Percentiles rank a stretch among this genome's conserved stretches.
Evolutionary conservation across 805 yeast species (phyloP).

Genomic region (Diddensiella santjacobensis): DNA sequence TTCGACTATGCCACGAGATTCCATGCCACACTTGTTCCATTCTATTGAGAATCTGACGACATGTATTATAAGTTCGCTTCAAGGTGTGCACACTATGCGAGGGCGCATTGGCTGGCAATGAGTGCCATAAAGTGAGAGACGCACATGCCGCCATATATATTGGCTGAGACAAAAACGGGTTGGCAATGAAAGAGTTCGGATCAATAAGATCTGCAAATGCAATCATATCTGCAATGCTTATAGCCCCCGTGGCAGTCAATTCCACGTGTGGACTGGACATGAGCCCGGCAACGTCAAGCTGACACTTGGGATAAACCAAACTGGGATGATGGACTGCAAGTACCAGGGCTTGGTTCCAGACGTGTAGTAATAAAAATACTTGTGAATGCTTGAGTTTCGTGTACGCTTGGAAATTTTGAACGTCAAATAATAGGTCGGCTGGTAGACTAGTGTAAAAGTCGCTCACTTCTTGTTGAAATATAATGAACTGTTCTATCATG

Average conservation of each 20-base stretch:
- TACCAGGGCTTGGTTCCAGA: slow-evolving; percentile 30
- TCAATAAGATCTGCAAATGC: slow-evolving; percentile 28
- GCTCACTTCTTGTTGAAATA: slow-evolving; percentile 24
- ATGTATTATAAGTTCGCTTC: slow-evolving; percentile 24
- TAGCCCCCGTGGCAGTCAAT: slow-evolving; percentile 28
- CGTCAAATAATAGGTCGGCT: slow-evolving; percentile 26
- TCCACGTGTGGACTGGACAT: slow-evolving; percentile 23
- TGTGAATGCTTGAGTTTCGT: slow-evolving; percentile 24
- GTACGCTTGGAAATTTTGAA: slow-evolving; percentile 27
- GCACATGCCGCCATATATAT: slow-evolving; percentile 29
- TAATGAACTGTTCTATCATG: slow-evolving; percentile 15
- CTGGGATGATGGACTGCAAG: slow-evolving; percentile 30
- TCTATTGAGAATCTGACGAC: slow-evolving; percentile 23
- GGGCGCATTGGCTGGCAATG: slow-evolving; percentile 19
- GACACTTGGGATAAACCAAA: slow-evolving; percentile 27
- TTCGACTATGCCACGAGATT: slow-evolving; percentile 28
- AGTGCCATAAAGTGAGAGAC: slow-evolving; percentile 23
- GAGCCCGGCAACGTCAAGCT: slow-evolving; percentile 21
- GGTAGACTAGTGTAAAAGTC: slow-evolving; percentile 27
- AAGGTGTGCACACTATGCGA: slow-evolving; percentile 19
- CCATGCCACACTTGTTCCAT: slow-evolving; percentile 28
- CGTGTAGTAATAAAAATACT: slow-evolving; percentile 26
- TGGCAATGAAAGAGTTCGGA: slow-evolving; percentile 26
- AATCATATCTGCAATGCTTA: slow-evolving; percentile 30
- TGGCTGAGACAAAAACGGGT: slow-evolving; percentile 29